These are phyloP conservation scores for Rhizophora mangle DNA, from an alignment of 345 rosid species.

Conservation along the genomic window DNA sequence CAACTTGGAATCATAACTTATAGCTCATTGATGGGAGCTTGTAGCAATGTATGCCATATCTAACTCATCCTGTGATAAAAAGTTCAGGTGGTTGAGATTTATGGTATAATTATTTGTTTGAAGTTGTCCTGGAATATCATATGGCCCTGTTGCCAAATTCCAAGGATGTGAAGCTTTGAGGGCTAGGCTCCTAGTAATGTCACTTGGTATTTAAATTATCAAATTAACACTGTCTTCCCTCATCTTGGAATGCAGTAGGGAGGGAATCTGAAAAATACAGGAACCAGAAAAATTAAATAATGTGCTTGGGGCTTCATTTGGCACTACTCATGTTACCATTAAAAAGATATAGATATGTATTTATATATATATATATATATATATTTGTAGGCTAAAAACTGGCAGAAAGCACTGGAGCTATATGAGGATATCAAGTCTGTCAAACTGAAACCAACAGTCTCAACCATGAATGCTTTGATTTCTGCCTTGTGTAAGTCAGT, in stretches of 20 bases:
- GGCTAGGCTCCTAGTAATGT: not conserved
- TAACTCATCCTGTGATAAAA: too few relatives aligned
- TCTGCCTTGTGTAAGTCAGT: constrained; percentile 77
- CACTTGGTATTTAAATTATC: not conserved
- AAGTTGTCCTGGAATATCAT: too few relatives aligned
- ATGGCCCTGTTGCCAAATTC: not conserved
- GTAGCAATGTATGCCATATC: constrained; percentile 66
- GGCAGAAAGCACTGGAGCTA: constrained; percentile 82
- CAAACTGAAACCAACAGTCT: constrained; percentile 62
- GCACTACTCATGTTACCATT: too few relatives aligned
- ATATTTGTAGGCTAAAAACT: constrained; percentile 63
- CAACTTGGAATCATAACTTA: constrained; percentile 69
- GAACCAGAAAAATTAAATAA: not conserved
- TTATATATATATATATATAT: not conserved
- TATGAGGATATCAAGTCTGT: constrained; percentile 66
- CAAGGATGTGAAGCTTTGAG: not conserved
- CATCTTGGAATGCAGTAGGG: not conserved
- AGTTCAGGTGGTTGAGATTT: too few relatives aligned
- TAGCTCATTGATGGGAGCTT: constrained; percentile 99
- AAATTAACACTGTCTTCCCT: not conserved
- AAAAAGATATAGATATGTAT: too few relatives aligned
- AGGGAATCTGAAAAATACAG: not conserved
- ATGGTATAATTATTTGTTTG: too few relatives aligned
- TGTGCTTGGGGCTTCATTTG: not conserved
- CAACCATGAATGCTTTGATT: constrained; percentile 84